Evolutionary conservation across 257 asterid genomes (phyloP).

Genomic region (Phtheirospermum japonicum): DNA sequence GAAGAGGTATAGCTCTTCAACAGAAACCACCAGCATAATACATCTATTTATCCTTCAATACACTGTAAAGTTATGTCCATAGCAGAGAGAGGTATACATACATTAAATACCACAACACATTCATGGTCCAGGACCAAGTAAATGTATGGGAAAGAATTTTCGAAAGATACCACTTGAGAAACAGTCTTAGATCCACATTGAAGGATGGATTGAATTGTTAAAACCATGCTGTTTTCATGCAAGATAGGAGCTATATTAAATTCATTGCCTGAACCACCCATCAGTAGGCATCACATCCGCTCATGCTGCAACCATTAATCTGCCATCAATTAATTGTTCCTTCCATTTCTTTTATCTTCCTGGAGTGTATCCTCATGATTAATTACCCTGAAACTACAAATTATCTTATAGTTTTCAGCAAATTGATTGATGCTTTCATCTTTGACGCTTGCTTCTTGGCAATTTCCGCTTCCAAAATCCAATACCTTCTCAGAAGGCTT

Average conservation of each 20-base stretch:
- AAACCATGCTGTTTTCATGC: background rate
- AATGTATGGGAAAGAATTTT: background rate
- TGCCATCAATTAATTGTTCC: conserved; percentile 7
- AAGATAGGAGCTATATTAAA: background rate
- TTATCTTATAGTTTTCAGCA: too few species aligned
- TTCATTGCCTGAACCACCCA: background rate
- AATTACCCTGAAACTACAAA: conserved; percentile 28
- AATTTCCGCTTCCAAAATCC: too few species aligned
- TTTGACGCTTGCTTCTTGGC: too few species aligned
- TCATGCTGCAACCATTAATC: conserved; percentile 12
- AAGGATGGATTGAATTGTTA: conserved; percentile 1
- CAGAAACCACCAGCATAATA: background rate
- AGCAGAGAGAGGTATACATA: background rate
- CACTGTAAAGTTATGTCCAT: conserved; percentile 1
- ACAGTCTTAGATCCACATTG: conserved; percentile 3
- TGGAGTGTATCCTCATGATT: conserved; percentile 13
- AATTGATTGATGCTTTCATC: too few species aligned
- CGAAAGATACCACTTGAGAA: conserved; percentile 6
- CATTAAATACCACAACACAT: background rate
- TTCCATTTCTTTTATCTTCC: background rate
- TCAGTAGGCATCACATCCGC: background rate
- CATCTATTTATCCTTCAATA: background rate
- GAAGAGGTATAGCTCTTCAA: conserved; percentile 3
- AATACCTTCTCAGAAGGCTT: too few species aligned
- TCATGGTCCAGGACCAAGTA: background rate